These are phyloP conservation scores for Elymus sibiricus DNA, from an alignment of 176 grass and related monocot genomes.

Conservation along the genomic window DNA sequence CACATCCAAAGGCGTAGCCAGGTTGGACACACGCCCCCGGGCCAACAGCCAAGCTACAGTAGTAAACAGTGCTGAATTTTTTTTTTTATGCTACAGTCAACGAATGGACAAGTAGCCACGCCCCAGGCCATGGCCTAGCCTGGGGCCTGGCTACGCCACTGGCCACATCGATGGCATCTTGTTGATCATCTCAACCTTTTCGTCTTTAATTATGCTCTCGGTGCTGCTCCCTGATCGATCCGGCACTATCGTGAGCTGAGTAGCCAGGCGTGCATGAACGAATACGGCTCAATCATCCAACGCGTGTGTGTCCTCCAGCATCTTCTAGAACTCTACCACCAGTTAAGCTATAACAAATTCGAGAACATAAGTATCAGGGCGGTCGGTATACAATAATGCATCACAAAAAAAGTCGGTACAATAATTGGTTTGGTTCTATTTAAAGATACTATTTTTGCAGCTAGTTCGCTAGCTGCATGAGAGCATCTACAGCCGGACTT, in stretches of 20 bases:
- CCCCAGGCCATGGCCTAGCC: too few species aligned
- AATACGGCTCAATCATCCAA: not conserved
- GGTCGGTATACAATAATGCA: not conserved
- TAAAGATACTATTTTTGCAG: not conserved
- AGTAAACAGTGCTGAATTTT: too few species aligned
- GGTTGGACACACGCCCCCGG: too few species aligned
- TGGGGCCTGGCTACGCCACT: too few species aligned
- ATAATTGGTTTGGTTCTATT: not conserved
- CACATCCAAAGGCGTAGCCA: too few species aligned
- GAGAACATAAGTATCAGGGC: not conserved
- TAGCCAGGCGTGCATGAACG: not conserved
- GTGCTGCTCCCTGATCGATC: not conserved
- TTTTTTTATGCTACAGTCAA: too few species aligned
- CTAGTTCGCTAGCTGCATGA: too few species aligned
- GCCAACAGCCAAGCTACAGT: too few species aligned
- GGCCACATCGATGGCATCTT: not conserved
- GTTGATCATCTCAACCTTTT: not conserved
- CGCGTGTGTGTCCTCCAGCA: not conserved
- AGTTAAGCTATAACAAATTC: not conserved
- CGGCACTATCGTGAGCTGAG: not conserved
- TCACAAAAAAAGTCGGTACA: not conserved
- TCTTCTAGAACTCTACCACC: not conserved
- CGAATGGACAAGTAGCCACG: too few species aligned
- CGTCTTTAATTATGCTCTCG: too few species aligned
- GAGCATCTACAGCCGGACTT: too few species aligned